phyloP scores from a whole-genome alignment of 2,329 filamentous ascomycete genomes.

The Claviceps humidiphila region DNA sequence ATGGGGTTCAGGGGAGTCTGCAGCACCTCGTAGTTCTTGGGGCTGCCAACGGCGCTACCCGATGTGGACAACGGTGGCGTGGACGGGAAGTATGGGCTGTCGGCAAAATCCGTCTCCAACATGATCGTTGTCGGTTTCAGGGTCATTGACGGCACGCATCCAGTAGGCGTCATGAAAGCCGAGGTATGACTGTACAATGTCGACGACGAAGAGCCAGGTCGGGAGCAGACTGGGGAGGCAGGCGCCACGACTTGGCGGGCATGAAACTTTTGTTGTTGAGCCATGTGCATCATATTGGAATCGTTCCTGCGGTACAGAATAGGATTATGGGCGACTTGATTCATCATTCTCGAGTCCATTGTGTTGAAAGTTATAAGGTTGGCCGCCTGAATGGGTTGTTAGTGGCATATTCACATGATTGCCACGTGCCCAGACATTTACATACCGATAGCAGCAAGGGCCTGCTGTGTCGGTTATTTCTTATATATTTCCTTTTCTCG shows the following conservation, averaged over 20 bases:
- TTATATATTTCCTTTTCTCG: not conserved
- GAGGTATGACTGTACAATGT: constrained; percentile 44
- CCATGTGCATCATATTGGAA: constrained; percentile 39
- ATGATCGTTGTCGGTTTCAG: constrained; percentile 48
- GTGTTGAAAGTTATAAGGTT: constrained; percentile 12
- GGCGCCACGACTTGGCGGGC: constrained; percentile 42
- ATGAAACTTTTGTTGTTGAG: constrained; percentile 10
- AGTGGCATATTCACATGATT: not conserved
- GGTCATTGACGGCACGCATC: constrained; percentile 56
- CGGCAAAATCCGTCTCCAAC: constrained; percentile 61
- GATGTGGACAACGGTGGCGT: constrained; percentile 80
- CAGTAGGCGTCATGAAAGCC: constrained; percentile 57
- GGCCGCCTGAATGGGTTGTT: not conserved
- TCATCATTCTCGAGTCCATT: constrained; percentile 54
- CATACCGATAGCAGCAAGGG: constrained; percentile 1
- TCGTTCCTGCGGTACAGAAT: constrained; percentile 86
- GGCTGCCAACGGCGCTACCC: constrained; percentile 76
- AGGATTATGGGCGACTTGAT: constrained; percentile 54
- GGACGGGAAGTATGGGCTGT: constrained; percentile 64
- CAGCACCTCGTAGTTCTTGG: constrained; percentile 61
- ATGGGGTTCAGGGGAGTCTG: constrained; percentile 73
- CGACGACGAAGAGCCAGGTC: constrained; percentile 48
- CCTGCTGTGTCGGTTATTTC: not conserved
- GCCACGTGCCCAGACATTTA: not conserved
- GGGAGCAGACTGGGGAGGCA: constrained; percentile 50